Conservation (phyloP, 1,139 yeast genomes). For the Saccharomyces hybrid region DNA sequence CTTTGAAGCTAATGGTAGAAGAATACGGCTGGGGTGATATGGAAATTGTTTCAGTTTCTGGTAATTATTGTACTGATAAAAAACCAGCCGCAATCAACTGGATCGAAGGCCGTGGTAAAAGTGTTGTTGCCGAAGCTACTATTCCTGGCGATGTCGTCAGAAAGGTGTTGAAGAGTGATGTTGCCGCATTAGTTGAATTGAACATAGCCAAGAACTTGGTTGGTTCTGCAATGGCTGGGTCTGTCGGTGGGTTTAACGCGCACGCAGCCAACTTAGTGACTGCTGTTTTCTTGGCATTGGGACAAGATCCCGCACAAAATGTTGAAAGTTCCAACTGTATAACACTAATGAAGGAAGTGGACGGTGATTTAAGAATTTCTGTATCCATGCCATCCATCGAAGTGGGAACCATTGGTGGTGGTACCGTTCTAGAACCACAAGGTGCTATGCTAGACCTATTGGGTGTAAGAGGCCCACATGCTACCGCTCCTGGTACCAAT, state of each 20-base stretch:
- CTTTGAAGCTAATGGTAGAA: conserved; percentile 76
- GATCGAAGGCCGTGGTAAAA: conserved; percentile 98
- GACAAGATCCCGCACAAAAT: conserved; percentile 98
- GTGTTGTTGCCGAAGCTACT: conserved; percentile 94
- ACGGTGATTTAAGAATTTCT: conserved; percentile 79
- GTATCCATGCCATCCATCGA: conserved; percentile 99
- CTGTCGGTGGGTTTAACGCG: conserved; percentile 96
- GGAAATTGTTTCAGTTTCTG: conserved; percentile 87
- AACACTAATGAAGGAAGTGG: conserved; percentile 78
- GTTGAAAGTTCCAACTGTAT: conserved; percentile 97
- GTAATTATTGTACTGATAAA: conserved; percentile 95
- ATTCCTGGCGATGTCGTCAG: conserved; percentile 75
- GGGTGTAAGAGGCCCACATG: conserved; percentile 94
- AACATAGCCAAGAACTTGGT: conserved; percentile 82
- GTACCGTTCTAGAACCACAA: conserved; percentile 95
- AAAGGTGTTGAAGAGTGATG: conserved; percentile 82
- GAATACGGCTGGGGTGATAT: conserved; percentile 91
- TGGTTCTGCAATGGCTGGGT: conserved; percentile 98
- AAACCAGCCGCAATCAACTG: conserved; percentile 97
- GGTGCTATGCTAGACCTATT: conserved; percentile 90
- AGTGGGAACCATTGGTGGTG: conserved; percentile 99
- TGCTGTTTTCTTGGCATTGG: conserved; percentile 88
- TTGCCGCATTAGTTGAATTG: conserved; percentile 82
- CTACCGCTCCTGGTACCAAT: conserved; percentile 87
- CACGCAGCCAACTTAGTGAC: conserved; percentile 96